These are phyloP conservation scores for Zygoascus flipseniorum DNA, from an alignment of 805 yeast species.

Conservation along the genomic window DNA sequence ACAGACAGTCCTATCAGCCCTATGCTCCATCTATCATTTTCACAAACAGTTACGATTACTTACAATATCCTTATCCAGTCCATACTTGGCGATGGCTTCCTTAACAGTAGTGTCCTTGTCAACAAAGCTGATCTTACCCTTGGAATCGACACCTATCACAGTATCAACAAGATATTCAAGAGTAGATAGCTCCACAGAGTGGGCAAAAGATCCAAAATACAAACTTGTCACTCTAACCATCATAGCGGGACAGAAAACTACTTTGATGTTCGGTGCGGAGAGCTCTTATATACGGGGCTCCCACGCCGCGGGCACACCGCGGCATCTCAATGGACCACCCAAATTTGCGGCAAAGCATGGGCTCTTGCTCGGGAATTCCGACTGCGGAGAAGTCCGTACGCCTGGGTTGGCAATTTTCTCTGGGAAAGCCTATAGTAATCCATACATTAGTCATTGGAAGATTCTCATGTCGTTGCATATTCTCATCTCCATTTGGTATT, in stretches of 20 bases:
- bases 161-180: conserved; percentile 49
- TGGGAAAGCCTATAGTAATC: too few species aligned
- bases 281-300: neutral
- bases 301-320: neutral
- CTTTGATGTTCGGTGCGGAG: neutral
- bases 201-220: conserved; percentile 14
- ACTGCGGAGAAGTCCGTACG: too few species aligned
- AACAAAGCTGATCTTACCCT: conserved; percentile 46
- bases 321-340: neutral
- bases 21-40: too few species aligned
- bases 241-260: neutral
- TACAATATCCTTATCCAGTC: conserved; percentile 5
- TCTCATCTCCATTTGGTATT: neutral
- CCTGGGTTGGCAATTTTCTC: too few species aligned
- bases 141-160: conserved; percentile 51
- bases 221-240: conserved; percentile 1
- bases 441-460: too few species aligned
- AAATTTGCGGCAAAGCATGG: too few species aligned
- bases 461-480: neutral
- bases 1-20: too few species aligned
- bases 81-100: conserved; percentile 23
- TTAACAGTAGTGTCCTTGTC: conserved; percentile 21
- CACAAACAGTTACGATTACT: neutral
- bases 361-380: too few species aligned
- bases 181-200: conserved; percentile 12